phyloP scores from a whole-genome alignment of 306 rosid genomes.

The Acacia melanoxylon region DNA sequence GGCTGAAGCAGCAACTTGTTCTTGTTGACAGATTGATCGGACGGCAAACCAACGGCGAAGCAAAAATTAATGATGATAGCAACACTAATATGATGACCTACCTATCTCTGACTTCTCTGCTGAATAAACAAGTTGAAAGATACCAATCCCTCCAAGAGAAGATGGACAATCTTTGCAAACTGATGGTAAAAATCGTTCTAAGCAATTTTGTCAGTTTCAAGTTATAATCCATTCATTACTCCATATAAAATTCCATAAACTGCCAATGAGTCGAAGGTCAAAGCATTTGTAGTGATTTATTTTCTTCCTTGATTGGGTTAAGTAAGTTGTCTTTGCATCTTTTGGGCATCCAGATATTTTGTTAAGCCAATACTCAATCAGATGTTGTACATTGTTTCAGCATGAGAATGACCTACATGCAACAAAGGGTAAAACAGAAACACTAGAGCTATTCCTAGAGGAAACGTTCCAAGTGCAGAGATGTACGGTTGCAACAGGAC shows the following conservation, averaged over 20 bases:
- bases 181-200: conserved; percentile 50
- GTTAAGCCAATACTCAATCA: background rate
- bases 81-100: conserved; percentile 26
- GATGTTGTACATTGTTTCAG: background rate
- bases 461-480: conserved; percentile 33
- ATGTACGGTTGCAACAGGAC: conserved; percentile 57
- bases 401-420: background rate
- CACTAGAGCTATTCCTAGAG: conserved; percentile 25
- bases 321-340: too few species aligned
- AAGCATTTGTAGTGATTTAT: background rate
- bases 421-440: conserved; percentile 35
- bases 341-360: too few species aligned
- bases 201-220: conserved; percentile 13
- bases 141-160: conserved; percentile 46
- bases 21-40: conserved; percentile 63
- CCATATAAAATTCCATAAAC: too few species aligned
- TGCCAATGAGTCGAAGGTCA: too few species aligned
- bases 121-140: background rate
- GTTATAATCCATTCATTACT: background rate
- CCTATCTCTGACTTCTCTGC: background rate
- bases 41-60: conserved; percentile 37
- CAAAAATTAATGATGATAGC: conserved; percentile 27
- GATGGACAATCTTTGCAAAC: conserved; percentile 54
- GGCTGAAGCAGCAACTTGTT: conserved; percentile 65
- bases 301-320: background rate